Conservation (phyloP, 495 filamentous ascomycete species). For the Penicillium tannophilum region DNA sequence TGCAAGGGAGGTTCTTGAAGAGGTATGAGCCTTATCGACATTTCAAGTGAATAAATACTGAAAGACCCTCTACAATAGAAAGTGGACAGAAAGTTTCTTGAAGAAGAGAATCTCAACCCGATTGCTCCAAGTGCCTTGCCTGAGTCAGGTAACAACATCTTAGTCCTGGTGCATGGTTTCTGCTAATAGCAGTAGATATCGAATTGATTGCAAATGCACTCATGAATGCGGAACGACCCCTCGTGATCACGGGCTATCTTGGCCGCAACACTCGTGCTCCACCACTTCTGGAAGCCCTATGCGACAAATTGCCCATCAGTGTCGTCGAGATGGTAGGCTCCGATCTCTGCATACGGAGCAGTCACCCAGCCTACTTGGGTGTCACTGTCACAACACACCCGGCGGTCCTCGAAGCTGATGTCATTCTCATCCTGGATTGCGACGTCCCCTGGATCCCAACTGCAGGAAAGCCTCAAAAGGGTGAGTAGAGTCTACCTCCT, state of each 20-base stretch:
- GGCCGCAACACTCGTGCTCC: conserved; percentile 71
- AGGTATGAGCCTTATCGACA: conserved; percentile 60
- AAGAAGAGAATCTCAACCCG: conserved; percentile 69
- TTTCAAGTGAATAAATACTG: neutral
- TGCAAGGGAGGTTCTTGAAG: conserved; percentile 83
- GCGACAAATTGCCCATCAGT: conserved; percentile 71
- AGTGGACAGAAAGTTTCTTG: conserved; percentile 40
- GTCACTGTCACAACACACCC: conserved; percentile 60
- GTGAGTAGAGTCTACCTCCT: conserved; percentile 32
- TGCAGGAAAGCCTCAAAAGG: conserved; percentile 44
- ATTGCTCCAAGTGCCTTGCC: conserved; percentile 73
- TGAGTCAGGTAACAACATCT: conserved; percentile 38
- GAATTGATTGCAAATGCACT: conserved; percentile 66
- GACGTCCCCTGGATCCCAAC: conserved; percentile 74
- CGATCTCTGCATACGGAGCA: conserved; percentile 86
- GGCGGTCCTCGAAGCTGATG: conserved; percentile 57
- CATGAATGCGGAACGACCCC: conserved; percentile 66
- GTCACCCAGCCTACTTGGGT: conserved; percentile 71
- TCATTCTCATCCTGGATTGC: conserved; percentile 83
- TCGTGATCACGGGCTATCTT: conserved; percentile 76
- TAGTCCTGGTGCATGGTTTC: too few relatives aligned
- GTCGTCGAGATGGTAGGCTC: conserved; percentile 85
- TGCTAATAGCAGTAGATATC: conserved; percentile 35
- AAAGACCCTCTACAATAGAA: conserved; percentile 42
- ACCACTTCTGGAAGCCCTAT: conserved; percentile 69